These are phyloP conservation scores for Potentilla sterilis DNA, from an alignment of 306 rosid genomes.

Conservation along the genomic window DNA sequence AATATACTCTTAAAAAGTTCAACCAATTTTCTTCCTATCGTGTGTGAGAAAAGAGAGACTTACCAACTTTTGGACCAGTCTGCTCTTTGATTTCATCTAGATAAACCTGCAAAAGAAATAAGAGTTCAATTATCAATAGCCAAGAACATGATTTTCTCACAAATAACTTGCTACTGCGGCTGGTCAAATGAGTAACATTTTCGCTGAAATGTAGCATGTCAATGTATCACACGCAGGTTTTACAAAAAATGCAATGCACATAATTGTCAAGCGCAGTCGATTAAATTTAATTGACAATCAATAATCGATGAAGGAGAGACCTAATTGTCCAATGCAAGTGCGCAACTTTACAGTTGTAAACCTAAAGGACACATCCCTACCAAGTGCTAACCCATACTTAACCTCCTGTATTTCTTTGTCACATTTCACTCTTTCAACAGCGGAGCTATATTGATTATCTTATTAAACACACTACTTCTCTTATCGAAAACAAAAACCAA, in stretches of 20 bases:
- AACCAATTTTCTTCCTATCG: not conserved
- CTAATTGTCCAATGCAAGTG: no score
- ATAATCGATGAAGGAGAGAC: no score
- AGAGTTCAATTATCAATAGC: not conserved
- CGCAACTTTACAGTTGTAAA: no score
- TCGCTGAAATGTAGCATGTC: not conserved
- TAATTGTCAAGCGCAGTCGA: not conserved
- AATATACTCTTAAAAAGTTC: not conserved
- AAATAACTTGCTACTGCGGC: not conserved
- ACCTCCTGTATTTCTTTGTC: not conserved
- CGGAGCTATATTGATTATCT: not conserved
- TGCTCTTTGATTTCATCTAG: constrained; percentile 47
- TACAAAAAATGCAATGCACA: not conserved
- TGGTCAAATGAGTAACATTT: not conserved
- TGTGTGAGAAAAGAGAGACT: constrained; percentile 24
- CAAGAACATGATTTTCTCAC: not conserved
- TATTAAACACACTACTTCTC: not conserved
- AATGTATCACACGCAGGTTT: not conserved
- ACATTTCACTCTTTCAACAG: not conserved
- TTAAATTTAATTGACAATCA: no score
- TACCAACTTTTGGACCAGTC: constrained; percentile 44
- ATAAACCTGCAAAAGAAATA: constrained; percentile 43
- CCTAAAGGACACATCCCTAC: no score
- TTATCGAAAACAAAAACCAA: no score
- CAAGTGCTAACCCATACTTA: not conserved